These are phyloP conservation scores for Tetrahymena thermophila DNA, from an alignment of 73 alveolate genomes.

Conservation along the genomic window DNA sequence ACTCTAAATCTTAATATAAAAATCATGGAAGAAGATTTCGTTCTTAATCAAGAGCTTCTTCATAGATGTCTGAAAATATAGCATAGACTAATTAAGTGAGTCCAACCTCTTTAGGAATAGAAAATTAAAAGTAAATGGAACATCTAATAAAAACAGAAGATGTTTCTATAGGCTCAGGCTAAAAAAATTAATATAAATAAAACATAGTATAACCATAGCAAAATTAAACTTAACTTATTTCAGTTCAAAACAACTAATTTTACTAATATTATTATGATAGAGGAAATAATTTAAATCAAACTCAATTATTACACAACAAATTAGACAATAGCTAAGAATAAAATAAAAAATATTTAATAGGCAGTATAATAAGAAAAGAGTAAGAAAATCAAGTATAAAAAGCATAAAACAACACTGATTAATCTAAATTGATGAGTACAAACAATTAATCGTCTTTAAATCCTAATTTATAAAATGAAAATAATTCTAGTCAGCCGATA, in stretches of 20 bases:
- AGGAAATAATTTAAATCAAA: neutral
- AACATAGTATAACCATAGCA: neutral
- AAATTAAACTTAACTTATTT: no score
- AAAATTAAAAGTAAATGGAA: neutral
- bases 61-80: neutral
- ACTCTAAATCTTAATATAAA: neutral
- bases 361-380: neutral
- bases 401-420: neutral
- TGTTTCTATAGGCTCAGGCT: neutral
- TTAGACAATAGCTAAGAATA: neutral
- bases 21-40: neutral
- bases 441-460: neutral
- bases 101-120: neutral
- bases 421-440: neutral
- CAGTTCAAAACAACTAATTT: no score
- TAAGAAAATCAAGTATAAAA: neutral
- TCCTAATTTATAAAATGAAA: neutral
- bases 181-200: no score
- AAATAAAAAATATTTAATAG: neutral
- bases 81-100: neutral
- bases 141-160: neutral
- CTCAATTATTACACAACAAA: neutral
- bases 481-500: neutral
- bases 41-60: neutral
- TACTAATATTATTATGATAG: neutral